These are phyloP conservation scores for Cupressus sempervirens DNA, from an alignment of 75 land plant species.

Conservation along the genomic window DNA sequence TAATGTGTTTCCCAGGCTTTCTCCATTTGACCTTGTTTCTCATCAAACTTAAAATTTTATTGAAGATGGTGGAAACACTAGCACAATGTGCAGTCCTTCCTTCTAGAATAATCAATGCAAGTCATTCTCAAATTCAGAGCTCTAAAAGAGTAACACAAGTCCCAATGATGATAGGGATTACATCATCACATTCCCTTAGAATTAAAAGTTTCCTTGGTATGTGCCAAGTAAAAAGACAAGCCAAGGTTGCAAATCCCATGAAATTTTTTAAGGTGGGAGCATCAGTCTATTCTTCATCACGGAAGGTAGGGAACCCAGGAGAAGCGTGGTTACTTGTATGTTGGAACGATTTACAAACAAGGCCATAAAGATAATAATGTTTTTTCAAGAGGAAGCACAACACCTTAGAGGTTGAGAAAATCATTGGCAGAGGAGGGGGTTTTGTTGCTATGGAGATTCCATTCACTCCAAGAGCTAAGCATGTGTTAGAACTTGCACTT, in stretches of 20 bases:
- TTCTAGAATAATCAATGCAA: conserved; percentile 16
- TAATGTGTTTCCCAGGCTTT: too few species aligned
- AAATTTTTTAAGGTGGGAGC: conserved; percentile 37
- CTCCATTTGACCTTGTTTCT: not conserved
- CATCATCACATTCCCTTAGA: conserved; percentile 21
- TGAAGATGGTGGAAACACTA: conserved; percentile 48
- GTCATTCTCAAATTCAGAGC: conserved; percentile 15
- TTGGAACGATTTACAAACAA: conserved; percentile 97
- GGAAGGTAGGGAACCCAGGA: conserved; percentile 26
- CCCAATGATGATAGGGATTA: conserved; percentile 25
- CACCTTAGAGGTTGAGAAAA: conserved; percentile 89
- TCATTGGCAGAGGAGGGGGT: conserved; percentile 93
- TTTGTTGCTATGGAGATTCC: conserved; percentile 97
- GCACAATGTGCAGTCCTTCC: conserved; percentile 30
- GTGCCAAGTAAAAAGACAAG: conserved; percentile 38
- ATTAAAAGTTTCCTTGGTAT: conserved; percentile 35
- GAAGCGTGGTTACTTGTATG: conserved; percentile 66
- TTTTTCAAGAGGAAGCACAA: conserved; percentile 94
- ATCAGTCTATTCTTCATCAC: conserved; percentile 19
- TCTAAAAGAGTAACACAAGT: conserved; percentile 21
- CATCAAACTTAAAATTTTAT: not conserved
- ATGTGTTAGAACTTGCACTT: conserved; percentile 82
- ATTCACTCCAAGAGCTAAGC: conserved; percentile 92
- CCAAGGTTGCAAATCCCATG: conserved; percentile 15
- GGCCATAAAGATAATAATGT: conserved; percentile 85